These are phyloP conservation scores for Ophiostoma himal-ulmi DNA, from an alignment of 2,329 filamentous ascomycete species.

Conservation along the genomic window DNA sequence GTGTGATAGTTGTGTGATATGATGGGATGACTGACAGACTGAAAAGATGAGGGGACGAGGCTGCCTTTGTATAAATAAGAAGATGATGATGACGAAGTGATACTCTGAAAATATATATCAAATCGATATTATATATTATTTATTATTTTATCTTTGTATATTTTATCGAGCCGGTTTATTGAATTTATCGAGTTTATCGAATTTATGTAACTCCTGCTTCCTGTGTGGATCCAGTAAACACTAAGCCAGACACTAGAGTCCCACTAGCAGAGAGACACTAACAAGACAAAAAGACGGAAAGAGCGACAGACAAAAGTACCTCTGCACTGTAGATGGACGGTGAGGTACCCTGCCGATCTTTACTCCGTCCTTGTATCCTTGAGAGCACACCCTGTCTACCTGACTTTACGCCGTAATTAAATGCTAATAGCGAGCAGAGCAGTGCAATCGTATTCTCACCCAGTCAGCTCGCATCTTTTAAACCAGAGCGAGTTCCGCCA, in stretches of 20 bases:
- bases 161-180: not conserved
- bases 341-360: constrained; percentile 4
- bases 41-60: constrained; percentile 2
- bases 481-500: not conserved
- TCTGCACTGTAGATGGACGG: not conserved
- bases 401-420: not conserved
- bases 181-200: not conserved
- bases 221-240: not conserved
- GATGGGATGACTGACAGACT: not conserved
- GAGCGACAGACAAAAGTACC: not conserved
- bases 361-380: not conserved
- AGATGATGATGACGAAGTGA: not conserved
- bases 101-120: not conserved
- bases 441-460: too few relatives aligned
- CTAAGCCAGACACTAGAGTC: not conserved
- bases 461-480: not conserved
- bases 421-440: too few relatives aligned
- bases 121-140: not conserved
- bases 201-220: not conserved
- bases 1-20: not conserved
- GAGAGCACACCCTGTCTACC: not conserved
- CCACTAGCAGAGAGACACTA: not conserved
- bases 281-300: not conserved
- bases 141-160: not conserved
- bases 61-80: constrained; percentile 22